Base-by-base conservation (phyloP, 768 basidiomycete species). In the Termitomyces eurrhizus region DNA sequence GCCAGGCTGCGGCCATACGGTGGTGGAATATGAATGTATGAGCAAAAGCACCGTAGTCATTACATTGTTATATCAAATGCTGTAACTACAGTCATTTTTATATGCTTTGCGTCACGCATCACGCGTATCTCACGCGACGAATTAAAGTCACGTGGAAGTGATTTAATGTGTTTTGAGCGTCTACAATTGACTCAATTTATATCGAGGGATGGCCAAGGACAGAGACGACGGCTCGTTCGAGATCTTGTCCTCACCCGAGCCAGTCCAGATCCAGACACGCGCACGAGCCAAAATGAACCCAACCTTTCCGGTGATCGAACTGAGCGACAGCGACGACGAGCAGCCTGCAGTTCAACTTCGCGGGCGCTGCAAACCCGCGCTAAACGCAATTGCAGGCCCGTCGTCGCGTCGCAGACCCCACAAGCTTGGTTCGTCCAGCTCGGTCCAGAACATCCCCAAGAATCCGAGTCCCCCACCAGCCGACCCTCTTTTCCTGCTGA, bases 321-420 rank as follows among this genome's bases (percentile, higher is more conserved):
- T 85, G 62, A 75, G 79, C 1, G 83, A 86, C 66, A 80, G 81
- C 26, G 82, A 83, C 50, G 68, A 71, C 54, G 82, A 80, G 39
- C 60, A 14, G 5, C 42, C 45, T 21, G 11, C 52, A 11, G 35
- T 26, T 32, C 57, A 42, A 32, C 44, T 56, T 24, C 60, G 49
- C 32, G 49, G 49, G n/a, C 14, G 50, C 33, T 18, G 29, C 57
- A 61, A 52, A 42, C 18, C 11, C 36, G 32, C 56, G 39, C 36
- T 39, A 21, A 61, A 37, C 39, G 52, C 63, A 26, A 26, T 36
- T 18, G 48, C 63, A 32, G 61, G 60, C 24, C 56, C 64, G 9
- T 59, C 66, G 13, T 48, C 64, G n/a, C 68, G 66, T 14, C 58
- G 56, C 46, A 57, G 24, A 36, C 55, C 46, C 18, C 48, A 56